Evolutionary conservation across 495 filamentous ascomycete genomes (phyloP).

Genomic region (Hypoxylon intermedium): DNA sequence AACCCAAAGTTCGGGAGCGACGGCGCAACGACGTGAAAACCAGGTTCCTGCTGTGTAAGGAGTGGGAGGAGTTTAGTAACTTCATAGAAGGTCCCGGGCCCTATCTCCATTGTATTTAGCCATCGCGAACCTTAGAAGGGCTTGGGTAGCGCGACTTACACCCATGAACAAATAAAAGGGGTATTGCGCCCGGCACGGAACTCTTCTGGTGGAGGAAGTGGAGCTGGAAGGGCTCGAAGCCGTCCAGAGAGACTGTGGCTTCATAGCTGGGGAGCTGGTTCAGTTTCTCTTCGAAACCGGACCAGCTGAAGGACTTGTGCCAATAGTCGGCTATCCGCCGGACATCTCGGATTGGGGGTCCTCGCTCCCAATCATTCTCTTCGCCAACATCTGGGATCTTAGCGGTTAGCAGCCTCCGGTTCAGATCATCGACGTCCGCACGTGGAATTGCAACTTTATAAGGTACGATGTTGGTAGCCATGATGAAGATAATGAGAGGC

Average conservation of each 20-base stretch:
- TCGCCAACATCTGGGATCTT: slow-evolving; percentile 25
- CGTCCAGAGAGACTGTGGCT: slow-evolving; percentile 50
- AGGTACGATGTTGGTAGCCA: slow-evolving; percentile 18
- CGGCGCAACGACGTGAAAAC: slow-evolving; percentile 70
- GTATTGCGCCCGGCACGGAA: slow-evolving; percentile 51
- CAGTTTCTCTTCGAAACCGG: slow-evolving; percentile 47
- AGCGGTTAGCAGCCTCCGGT: slow-evolving; percentile 28
- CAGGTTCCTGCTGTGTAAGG: too few relatives aligned
- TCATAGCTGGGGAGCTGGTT: slow-evolving; percentile 62
- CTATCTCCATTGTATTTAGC: slow-evolving; percentile 38
- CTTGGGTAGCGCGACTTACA: slow-evolving; percentile 45
- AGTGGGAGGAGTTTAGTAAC: slow-evolving; percentile 67
- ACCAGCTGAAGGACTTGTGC: slow-evolving; percentile 51
- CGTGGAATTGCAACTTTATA: slow-evolving; percentile 31
- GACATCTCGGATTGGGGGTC: slow-evolving; percentile 54
- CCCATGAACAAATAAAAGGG: slow-evolving; percentile 64
- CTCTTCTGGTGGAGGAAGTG: slow-evolving; percentile 60
- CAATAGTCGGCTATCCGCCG: slow-evolving; percentile 55
- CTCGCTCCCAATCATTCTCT: slow-evolving; percentile 38
- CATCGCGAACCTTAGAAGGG: neutral
- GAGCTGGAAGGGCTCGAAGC: slow-evolving; percentile 49
- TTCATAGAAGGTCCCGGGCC: slow-evolving; percentile 73
- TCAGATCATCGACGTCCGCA: slow-evolving; percentile 17
- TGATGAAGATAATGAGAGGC: neutral
- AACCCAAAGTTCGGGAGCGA: slow-evolving; percentile 72